phyloP scores from a whole-genome alignment of 164 flowering plant species.

The Tetracentron sinense region DNA sequence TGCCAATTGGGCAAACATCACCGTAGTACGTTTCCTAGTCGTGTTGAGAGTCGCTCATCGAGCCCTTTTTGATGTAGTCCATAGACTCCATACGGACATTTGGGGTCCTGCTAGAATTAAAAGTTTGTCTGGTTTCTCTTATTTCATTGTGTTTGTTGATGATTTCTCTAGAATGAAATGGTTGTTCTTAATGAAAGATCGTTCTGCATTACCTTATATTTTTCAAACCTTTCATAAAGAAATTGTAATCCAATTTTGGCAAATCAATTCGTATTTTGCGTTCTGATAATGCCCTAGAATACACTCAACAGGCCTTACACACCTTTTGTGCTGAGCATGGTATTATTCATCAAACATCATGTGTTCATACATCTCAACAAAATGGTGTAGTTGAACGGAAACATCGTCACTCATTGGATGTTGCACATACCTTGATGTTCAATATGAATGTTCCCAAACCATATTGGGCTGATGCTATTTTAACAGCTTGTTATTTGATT shows the following conservation, averaged over 20 bases:
- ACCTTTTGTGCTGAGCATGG: too few relatives aligned
- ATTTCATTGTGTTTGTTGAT: neutral
- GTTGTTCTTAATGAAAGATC: neutral
- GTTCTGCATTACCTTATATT: too few relatives aligned
- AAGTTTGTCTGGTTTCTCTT: too few relatives aligned
- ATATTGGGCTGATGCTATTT: too few relatives aligned
- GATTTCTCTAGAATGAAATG: neutral
- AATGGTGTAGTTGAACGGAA: too few relatives aligned
- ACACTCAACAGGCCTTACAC: too few relatives aligned
- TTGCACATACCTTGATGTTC: too few relatives aligned
- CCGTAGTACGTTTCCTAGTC: neutral
- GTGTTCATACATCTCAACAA: too few relatives aligned
- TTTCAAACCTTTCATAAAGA: neutral
- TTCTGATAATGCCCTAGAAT: neutral
- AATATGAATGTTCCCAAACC: too few relatives aligned
- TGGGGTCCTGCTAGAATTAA: slow-evolving; percentile 1
- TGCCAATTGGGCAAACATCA: slow-evolving; percentile 7
- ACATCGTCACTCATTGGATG: too few relatives aligned
- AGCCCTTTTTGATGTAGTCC: neutral
- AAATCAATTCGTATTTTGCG: neutral
- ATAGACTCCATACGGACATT: slow-evolving; percentile 2
- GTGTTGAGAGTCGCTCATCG: neutral
- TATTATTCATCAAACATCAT: too few relatives aligned
- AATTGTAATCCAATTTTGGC: neutral
- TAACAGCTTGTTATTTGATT: too few relatives aligned